Percentiles rank a stretch among this genome's conserved stretches.
phyloP scores from a whole-genome alignment of 2,329 filamentous ascomycete genomes.

The Fusarium sp. region DNA sequence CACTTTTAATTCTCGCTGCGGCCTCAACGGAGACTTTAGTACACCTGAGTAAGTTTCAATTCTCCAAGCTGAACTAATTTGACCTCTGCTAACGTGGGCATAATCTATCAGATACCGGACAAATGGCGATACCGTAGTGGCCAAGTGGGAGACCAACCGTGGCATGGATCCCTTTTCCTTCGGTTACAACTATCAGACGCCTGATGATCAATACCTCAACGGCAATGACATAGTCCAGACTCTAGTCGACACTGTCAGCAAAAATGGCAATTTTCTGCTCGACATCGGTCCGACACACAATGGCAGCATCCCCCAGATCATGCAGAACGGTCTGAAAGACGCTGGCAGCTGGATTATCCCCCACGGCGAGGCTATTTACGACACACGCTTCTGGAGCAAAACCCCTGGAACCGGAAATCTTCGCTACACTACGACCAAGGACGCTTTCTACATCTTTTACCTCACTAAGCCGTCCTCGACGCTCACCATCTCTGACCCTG shows the following conservation, averaged over 20 bases:
- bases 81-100: fast-evolving
- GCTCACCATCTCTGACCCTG: not conserved
- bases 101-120: not conserved
- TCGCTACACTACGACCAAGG: not conserved
- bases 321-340: not conserved
- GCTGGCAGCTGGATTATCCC: not conserved
- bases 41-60: not conserved
- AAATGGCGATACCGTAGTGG: not conserved
- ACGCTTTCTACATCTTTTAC: not conserved
- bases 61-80: not conserved
- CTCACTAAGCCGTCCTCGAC: not conserved
- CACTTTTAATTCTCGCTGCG: not conserved
- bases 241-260: not conserved
- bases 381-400: not conserved
- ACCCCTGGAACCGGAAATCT: not conserved
- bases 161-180: not conserved
- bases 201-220: not conserved
- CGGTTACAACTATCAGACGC: not conserved
- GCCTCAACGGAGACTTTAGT: not conserved
- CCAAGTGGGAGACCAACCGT: not conserved
- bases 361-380: not conserved
- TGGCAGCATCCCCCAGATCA: not conserved
- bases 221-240: not conserved
- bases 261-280: not conserved
- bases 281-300: not conserved